Evolutionary conservation across 1,139 yeast genomes (phyloP).

Genomic region (Zygosaccharomyces sapae): DNA sequence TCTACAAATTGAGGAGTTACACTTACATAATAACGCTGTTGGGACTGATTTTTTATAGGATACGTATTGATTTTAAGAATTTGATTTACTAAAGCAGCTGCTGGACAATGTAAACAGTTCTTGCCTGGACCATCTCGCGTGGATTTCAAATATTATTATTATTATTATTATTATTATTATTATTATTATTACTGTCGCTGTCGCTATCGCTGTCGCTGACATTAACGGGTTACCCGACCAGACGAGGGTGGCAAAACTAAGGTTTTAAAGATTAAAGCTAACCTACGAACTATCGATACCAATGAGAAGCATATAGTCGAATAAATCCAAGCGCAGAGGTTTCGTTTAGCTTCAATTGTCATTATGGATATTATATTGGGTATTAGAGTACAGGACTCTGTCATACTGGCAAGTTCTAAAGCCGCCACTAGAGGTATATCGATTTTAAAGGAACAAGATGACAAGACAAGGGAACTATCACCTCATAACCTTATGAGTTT

Average conservation of each 20-base stretch:
- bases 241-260: slow-evolving; percentile 14
- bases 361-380: slow-evolving; percentile 88
- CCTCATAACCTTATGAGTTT: slow-evolving; percentile 79
- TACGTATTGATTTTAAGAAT: not conserved
- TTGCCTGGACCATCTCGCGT: too few relatives aligned
- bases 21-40: not conserved
- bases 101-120: too few relatives aligned
- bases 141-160: not conserved
- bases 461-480: slow-evolving; percentile 76
- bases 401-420: slow-evolving; percentile 85
- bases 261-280: not conserved
- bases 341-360: slow-evolving; percentile 6
- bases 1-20: slow-evolving; percentile 11
- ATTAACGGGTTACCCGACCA: slow-evolving; percentile 9
- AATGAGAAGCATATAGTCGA: too few relatives aligned
- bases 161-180: not conserved
- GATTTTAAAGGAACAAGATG: slow-evolving; percentile 77
- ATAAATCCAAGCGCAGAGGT: not conserved
- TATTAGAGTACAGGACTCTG: slow-evolving; percentile 73
- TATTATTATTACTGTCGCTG: slow-evolving; percentile 2
- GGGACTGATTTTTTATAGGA: not conserved
- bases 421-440: slow-evolving; percentile 95
- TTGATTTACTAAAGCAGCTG: too few relatives aligned
- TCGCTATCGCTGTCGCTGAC: not conserved
- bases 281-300: not conserved